phyloP scores from a whole-genome alignment of 352 stramenopile genomes.

The Pythium aristosporum region DNA sequence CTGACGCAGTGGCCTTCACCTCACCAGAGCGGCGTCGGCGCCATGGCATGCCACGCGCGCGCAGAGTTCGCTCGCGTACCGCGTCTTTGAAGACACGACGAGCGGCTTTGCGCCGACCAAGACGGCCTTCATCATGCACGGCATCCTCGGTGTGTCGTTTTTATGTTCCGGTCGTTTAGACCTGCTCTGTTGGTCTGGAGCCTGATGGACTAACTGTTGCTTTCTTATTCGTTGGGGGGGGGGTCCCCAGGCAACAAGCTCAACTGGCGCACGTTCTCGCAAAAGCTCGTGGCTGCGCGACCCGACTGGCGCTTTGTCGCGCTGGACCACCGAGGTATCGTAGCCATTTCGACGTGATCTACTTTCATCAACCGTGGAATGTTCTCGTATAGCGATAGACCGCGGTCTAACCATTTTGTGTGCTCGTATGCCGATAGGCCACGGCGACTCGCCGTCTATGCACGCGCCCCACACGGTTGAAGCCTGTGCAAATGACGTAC shows the following conservation, averaged over 20 bases:
- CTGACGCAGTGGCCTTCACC: no score
- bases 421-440: conserved; percentile 31
- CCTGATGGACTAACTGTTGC: no score
- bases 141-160: conserved; percentile 60
- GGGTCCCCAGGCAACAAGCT: conserved; percentile 86
- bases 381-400: neutral
- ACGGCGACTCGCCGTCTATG: conserved; percentile 76
- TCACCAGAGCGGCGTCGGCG: neutral
- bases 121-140: conserved; percentile 77
- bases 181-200: no score
- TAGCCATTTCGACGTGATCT: no score
- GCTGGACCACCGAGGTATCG: conserved; percentile 61
- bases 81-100: conserved; percentile 54
- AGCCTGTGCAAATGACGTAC: conserved; percentile 66
- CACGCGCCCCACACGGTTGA: conserved; percentile 54
- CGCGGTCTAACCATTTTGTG: neutral
- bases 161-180: neutral
- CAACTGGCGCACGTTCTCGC: conserved; percentile 83
- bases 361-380: neutral
- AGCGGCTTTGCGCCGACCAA: conserved; percentile 41
- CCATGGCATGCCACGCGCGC: conserved; percentile 4
- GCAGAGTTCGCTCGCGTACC: conserved; percentile 62
- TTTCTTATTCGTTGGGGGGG: no score
- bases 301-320: conserved; percentile 63
- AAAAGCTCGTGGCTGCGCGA: conserved; percentile 32